phyloP scores from a whole-genome alignment of 176 grass and related monocot genomes.

The Sorghum bicolor region Sorghum_bicolor_NCBIv3 NC_012872.2:68911001-68911500 shows the following conservation, averaged over 20 bases:
- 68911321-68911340: slow-evolving; percentile 66
- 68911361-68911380: slow-evolving; percentile 78
- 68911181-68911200: neutral
- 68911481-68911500: slow-evolving; percentile 88
- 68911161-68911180: neutral
- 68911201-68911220: slow-evolving; percentile 9
- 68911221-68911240: neutral
- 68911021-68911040: neutral
- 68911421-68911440: slow-evolving; percentile 74
- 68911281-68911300: slow-evolving; percentile 10
- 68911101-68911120: slow-evolving; percentile 8
- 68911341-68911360: slow-evolving; percentile 71
- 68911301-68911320: slow-evolving; percentile 35
- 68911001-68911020: slow-evolving; percentile 15
- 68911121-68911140: neutral
- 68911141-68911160: neutral
- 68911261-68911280: slow-evolving; percentile 13
- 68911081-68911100: slow-evolving; percentile 7
- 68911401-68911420: slow-evolving; percentile 86
- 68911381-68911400: slow-evolving; percentile 71
- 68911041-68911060: neutral
- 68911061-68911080: neutral
- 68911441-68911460: slow-evolving; percentile 61
- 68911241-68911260: slow-evolving; percentile 1
- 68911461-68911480: slow-evolving; percentile 76